phyloP scores from a whole-genome alignment of 805 yeast species.

The Brettanomyces sp. region DNA sequence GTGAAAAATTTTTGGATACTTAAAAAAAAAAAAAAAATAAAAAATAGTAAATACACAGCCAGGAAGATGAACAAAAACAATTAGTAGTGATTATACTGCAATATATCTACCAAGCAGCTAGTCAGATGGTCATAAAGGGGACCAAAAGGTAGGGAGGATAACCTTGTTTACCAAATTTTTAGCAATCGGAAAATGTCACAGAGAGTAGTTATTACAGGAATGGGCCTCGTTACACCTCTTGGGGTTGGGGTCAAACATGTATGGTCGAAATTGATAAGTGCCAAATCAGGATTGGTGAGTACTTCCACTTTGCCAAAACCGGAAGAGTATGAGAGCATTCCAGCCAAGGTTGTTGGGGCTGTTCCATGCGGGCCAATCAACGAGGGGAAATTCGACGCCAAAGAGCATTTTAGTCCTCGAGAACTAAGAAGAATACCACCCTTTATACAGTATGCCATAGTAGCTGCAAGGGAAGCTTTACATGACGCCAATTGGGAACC shows the following conservation, averaged over 20 bases:
- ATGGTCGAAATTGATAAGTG: constrained; percentile 45
- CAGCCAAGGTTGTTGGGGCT: constrained; percentile 68
- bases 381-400: constrained; percentile 43
- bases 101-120: too few species aligned
- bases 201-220: constrained; percentile 86
- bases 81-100: too few species aligned
- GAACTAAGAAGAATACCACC: constrained; percentile 57
- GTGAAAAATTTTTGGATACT: too few species aligned
- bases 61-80: too few species aligned
- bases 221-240: constrained; percentile 80
- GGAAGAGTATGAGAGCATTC: constrained; percentile 42
- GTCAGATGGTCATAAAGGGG: too few species aligned
- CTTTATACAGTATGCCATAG: constrained; percentile 71
- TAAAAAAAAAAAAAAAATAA: too few species aligned
- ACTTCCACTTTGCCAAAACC: constrained; percentile 36
- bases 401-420: constrained; percentile 36
- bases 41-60: too few species aligned
- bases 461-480: constrained; percentile 72
- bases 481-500: constrained; percentile 52
- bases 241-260: constrained; percentile 55
- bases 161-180: too few species aligned
- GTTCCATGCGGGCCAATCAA: constrained; percentile 38
- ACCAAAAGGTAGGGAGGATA: too few species aligned
- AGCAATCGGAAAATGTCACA: constrained; percentile 8
- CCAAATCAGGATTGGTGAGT: constrained; percentile 51